Evolutionary conservation across 176 grass and related monocot genomes (phyloP).

Genomic region (Oryza brachyantha): DNA sequence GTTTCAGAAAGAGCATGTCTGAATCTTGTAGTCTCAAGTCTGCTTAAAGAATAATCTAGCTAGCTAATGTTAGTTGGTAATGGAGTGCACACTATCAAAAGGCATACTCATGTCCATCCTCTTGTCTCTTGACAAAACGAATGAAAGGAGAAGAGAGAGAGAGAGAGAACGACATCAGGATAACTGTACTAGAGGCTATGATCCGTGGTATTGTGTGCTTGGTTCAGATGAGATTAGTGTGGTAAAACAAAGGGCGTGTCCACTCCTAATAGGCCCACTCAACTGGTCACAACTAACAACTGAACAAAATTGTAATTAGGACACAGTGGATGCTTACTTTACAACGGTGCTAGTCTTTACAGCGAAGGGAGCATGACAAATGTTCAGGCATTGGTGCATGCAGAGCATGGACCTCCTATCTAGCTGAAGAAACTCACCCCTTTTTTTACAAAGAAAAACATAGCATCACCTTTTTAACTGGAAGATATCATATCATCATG

Average conservation of each 20-base stretch:
- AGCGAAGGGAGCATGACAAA: slow-evolving; percentile 7
- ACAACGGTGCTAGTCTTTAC: slow-evolving; percentile 4
- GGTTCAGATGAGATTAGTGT: background rate
- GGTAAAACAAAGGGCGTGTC: background rate
- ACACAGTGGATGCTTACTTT: slow-evolving; percentile 5
- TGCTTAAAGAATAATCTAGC: background rate
- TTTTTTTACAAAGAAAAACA: too few relatives aligned
- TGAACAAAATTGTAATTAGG: background rate
- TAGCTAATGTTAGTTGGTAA: slow-evolving; percentile 8
- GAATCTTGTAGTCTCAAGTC: background rate
- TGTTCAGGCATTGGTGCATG: background rate
- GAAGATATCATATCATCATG: background rate
- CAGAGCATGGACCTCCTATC: too few relatives aligned
- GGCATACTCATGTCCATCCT: background rate
- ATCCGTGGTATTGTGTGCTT: background rate
- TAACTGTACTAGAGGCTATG: background rate
- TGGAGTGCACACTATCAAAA: slow-evolving; percentile 13
- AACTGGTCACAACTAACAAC: background rate
- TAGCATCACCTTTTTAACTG: background rate
- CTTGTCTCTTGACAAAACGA: slow-evolving; percentile 23
- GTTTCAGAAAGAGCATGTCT: background rate
- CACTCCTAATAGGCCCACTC: background rate
- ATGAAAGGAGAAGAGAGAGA: background rate
- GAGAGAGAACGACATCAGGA: background rate
- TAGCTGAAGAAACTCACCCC: too few relatives aligned